Conservation (phyloP, 305 asterid genomes). For the Striga hermonthica region DNA sequence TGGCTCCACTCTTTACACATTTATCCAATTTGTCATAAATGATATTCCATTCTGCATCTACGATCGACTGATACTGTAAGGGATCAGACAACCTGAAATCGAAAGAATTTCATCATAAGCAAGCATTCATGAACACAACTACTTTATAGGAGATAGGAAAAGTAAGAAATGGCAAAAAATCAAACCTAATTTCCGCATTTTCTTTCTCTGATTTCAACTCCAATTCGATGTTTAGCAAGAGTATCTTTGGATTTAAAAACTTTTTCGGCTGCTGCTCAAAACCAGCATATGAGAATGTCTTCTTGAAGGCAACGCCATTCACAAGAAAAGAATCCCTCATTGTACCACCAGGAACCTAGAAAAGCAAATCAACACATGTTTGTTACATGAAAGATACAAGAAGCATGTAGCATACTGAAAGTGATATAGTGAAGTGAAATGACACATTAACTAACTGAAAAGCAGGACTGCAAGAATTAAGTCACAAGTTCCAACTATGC, state of each 20-base stretch:
- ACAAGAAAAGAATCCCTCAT: conserved; percentile 98
- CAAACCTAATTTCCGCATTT: conserved; percentile 95
- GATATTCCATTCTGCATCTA: conserved; percentile 99
- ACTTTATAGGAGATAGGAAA: conserved; percentile 22
- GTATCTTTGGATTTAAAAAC: conserved; percentile 76
- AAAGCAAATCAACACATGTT: background rate
- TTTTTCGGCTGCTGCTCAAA: conserved; percentile 98
- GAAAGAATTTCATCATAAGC: conserved; percentile 11
- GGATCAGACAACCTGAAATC: conserved; percentile 56
- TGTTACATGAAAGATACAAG: too few relatives aligned
- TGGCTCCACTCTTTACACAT: conserved; percentile 95
- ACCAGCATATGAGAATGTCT: conserved; percentile 99
- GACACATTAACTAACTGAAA: conserved; percentile 3
- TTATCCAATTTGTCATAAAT: conserved; percentile 96
- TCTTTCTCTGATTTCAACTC: conserved; percentile 99
- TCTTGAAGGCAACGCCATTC: conserved; percentile 95
- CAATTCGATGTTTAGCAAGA: conserved; percentile 85
- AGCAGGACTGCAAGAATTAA: background rate
- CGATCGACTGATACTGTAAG: conserved; percentile 92
- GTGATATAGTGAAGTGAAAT: conserved; percentile 19
- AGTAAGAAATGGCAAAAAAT: conserved; percentile 30
- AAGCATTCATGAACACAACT: conserved; percentile 26
- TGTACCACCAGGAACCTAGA: conserved; percentile 94
- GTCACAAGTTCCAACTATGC: background rate
- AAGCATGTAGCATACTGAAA: too few relatives aligned